Evolutionary conservation across 805 yeast genomes (phyloP), one percentile per base, ranked within the genome.

Genomic region (Hanseniaspora thailandica): DNA sequence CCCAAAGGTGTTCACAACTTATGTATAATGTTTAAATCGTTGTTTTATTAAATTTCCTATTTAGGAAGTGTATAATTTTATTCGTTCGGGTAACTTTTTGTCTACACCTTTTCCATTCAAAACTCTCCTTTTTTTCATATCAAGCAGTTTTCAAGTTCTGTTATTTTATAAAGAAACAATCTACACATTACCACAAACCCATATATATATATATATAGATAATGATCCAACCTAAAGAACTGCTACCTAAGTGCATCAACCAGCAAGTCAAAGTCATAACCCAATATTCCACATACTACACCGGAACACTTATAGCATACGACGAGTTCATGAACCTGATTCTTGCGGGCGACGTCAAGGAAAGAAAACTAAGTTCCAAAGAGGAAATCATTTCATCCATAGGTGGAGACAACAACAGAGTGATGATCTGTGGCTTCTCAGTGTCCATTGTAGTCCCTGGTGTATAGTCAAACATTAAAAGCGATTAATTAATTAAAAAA

Each of bases 291-390:
- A 79, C 79, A 64, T 97, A 89, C 65, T 93, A 87, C 64, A 75
- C 77, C n/a, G 98, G 98, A 1, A 86, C 81, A 4, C 72, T 93
- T 49, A 77, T 84, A 28, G 97, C 97, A 1, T 90, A 90, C 66
- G 98, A 93, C 65, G 97, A 93, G 67, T 90, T 83, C 61, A 97
- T 93, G 56, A 93, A 86, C 64, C 80, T 89, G 67, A 95, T 93
- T 10, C 73, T 93, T 50, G 85, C 84, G 60, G 82, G 89, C 60
- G 97, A 66, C 13, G 60, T 60, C 3, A 68, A 64, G 52, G 65
- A 63, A 35, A 33, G 40, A 38, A 33, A 47, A 28, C 48, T 47
- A 9, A 31, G 52, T 15, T 38, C 44, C 1, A 40, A 35, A 15
- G 39, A 31, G 12, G 48, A 43, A 13, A 6, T 35, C 7, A 57